Evolutionary conservation across 1,284 basidiomycete genomes (phyloP), one percentile per base, ranked within the genome.

Genomic region (Papiliotrema laurentii): DNA sequence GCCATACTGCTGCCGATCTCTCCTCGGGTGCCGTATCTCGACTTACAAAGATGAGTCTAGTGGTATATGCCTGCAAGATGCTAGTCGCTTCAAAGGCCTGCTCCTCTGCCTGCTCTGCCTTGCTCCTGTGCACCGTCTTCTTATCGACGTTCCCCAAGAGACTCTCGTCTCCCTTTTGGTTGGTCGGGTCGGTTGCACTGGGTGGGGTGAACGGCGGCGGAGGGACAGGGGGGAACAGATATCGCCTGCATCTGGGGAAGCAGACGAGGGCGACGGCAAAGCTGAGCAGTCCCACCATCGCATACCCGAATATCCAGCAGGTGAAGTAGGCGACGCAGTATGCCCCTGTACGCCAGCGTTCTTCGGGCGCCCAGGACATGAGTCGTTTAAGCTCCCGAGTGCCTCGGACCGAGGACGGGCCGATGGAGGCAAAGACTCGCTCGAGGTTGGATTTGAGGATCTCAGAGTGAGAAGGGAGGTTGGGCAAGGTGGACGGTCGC

Each of bases 221-320:
- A 3, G 64, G 48, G 7, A 67, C 77, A n/a, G 77, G 75, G 4
- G 80, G 81, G 69, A 82, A 82, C 27, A 81, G 69, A 27, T 69
- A 54, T 14, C 63, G 50, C 39, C 80, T 69, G 2, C 75, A 73
- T 6, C 68, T 66, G 0, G 79, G 79, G 52, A 76, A 76, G 50
- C 78, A 66, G 37, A 79, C 69, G 35, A 82, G 65, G 4, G 76
- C 61, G 18, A 76, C 62, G 9, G 78, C 41, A 41, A 77, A 75
- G 22, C 58, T 46, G 27, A 75, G 52, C 11, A 78, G 48, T 2
- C 75, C 64, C 0, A 75, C 71, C 0, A 77, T 57, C 10, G 78
- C 66, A 39, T 76, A 65, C 3, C 77, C 75, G 45, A 76, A 70
- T 10, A 64, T 62, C 75, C 78, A 79, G 4, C 75, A 69, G 28